phyloP scores from a whole-genome alignment of 2,329 filamentous ascomycete species.

The Exserohilum rostratum region DNA sequence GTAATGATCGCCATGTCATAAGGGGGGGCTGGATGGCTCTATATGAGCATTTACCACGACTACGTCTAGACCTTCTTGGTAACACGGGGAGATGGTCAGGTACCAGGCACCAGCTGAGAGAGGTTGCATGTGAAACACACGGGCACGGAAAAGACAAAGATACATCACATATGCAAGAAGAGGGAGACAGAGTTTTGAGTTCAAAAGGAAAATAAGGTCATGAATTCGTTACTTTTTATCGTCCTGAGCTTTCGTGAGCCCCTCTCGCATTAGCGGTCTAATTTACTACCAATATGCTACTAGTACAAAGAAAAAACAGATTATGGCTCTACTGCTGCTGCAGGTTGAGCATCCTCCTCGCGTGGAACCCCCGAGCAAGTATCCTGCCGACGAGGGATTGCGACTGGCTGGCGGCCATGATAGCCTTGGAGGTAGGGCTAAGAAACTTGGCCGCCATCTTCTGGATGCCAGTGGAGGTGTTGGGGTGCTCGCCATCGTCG shows the following conservation, averaged over 20 bases:
- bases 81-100: too few species aligned
- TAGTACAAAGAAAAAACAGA: not conserved
- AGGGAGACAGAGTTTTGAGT: not conserved
- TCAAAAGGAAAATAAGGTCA: not conserved
- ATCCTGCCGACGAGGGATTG: not conserved
- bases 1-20: not conserved
- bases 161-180: too few species aligned
- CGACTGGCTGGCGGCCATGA: constrained; percentile 22
- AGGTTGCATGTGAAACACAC: too few species aligned
- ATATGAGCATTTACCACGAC: too few species aligned
- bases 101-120: too few species aligned
- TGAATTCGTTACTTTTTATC: constrained; percentile 11
- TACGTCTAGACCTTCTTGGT: too few species aligned
- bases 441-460: constrained; percentile 41
- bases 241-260: too few species aligned
- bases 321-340: not conserved
- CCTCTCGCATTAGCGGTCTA: too few species aligned
- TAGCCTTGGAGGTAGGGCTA: constrained; percentile 23
- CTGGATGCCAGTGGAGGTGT: constrained; percentile 31
- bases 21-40: too few species aligned
- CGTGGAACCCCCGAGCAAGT: not conserved
- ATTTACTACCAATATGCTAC: too few species aligned
- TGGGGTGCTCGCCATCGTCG: constrained; percentile 44
- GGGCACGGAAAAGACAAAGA: not conserved
- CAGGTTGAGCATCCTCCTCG: too few species aligned